Evolutionary conservation across 1,139 yeast genomes (phyloP), one percentile per base, ranked within the genome.

Genomic region (Williopsis jadinii): DNA sequence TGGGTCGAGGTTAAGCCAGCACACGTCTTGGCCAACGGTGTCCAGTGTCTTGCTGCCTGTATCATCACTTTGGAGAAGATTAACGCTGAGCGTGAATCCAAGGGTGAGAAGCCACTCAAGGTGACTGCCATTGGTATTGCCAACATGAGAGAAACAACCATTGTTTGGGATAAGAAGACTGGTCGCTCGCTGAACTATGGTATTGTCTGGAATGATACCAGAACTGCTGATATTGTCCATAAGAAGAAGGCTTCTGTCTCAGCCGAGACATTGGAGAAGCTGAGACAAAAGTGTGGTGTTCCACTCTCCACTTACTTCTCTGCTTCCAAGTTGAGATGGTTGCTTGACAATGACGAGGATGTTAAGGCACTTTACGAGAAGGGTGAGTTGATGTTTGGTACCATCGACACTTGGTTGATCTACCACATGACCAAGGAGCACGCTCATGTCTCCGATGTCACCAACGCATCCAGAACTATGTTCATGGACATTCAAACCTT

Each of bases 1-100:
- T 87, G 96, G 96, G 95, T 87, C 36, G 97, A 90, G 65, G 92
- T 95, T 66, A 85, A 85, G 70, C 97, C 97, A 9, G 76, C 77
- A 43, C 94, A 84, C 62, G 79, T 88, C 35, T 71, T 88, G 56
- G 84, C 84, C 45, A 84, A 88, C 55, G 92, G 90, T n/a, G 72
- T 81, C 30, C 84, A 80, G 56, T 83, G 92, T 67, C 66, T 83
- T 39, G 80, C 80, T 36, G 80, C 80, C 12, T 77, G 85, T 56
- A 64, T 80, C 54, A 68, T 75, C 40, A 67, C 80, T 13, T 66
- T 82, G 53, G 71, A 82, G 45, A 71, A 69, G 47, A 61, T 79
- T 50, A 82, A 82, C 63, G 52, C 56, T 34, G 62, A 59, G 30
- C 74, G 77, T 50, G 68, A 68, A 41, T 69, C 73, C 2, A 65